phyloP scores from a whole-genome alignment of 441 rosid genomes.

The Corymbia citriodora region DNA sequence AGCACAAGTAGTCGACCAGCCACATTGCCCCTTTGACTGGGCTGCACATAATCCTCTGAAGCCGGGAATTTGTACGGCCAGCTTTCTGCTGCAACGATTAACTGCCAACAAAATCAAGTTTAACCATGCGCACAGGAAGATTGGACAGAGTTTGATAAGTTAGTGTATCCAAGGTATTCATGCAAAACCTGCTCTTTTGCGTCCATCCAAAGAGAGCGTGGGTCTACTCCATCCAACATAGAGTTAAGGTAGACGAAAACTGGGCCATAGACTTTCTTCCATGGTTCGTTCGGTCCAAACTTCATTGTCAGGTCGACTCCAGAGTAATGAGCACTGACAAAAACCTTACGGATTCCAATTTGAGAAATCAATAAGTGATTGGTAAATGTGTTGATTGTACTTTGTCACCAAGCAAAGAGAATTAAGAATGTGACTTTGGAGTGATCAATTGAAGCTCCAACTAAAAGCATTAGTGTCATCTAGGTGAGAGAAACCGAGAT shows the following conservation, averaged over 20 bases:
- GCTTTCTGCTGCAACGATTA: constrained; percentile 48
- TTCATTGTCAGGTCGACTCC: constrained; percentile 83
- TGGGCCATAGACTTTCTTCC: constrained; percentile 94
- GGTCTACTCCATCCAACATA: constrained; percentile 27
- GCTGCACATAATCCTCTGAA: constrained; percentile 51
- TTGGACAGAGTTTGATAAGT: background rate
- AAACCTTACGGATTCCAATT: constrained; percentile 40
- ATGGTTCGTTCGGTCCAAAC: constrained; percentile 47
- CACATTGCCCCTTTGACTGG: constrained; percentile 53
- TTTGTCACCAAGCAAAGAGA: background rate
- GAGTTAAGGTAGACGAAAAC: constrained; percentile 61
- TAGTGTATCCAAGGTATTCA: background rate
- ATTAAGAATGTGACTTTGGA: background rate
- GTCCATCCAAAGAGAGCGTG: constrained; percentile 65
- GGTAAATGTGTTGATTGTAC: background rate
- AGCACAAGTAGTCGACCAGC: constrained; percentile 54
- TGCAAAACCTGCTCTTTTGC: constrained; percentile 59
- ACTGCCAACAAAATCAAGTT: constrained; percentile 30
- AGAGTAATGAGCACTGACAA: constrained; percentile 71
- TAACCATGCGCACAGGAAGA: background rate
- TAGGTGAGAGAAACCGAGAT: background rate
- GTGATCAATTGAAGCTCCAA: background rate
- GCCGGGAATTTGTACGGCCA: constrained; percentile 85
- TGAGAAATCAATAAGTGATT: background rate
- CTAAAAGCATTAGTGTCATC: background rate